Conservation (phyloP, 129 eudicot species). For the Lactuca saligna region DNA sequence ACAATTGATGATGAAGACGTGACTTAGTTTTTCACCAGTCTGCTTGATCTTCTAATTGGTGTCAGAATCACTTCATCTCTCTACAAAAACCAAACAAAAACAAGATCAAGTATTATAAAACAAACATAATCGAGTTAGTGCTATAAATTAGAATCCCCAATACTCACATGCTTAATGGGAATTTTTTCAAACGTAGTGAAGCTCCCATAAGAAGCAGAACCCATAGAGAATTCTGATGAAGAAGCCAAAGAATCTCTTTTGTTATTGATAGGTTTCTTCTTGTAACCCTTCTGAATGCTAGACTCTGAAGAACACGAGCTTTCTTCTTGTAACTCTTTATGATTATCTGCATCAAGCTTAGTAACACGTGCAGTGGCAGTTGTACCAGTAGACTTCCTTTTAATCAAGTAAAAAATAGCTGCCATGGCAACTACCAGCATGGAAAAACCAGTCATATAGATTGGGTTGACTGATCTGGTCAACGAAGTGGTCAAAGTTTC, state of each 20-base stretch:
- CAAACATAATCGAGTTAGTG: neutral
- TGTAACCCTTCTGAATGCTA: slow-evolving; percentile 55
- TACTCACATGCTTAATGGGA: slow-evolving; percentile 64
- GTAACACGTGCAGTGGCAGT: slow-evolving; percentile 20
- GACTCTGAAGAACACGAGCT: slow-evolving; percentile 56
- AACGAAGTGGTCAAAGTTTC: slow-evolving; percentile 13
- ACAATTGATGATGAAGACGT: slow-evolving; percentile 41
- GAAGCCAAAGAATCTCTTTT: slow-evolving; percentile 75
- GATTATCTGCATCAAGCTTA: slow-evolving; percentile 30
- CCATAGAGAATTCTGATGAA: slow-evolving; percentile 56
- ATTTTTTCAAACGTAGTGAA: slow-evolving; percentile 79
- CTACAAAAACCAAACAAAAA: slow-evolving; percentile 42
- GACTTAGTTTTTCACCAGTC: slow-evolving; percentile 56
- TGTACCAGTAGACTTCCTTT: slow-evolving; percentile 11
- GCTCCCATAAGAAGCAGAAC: slow-evolving; percentile 88
- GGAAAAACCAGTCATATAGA: slow-evolving; percentile 29
- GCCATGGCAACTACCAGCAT: slow-evolving; percentile 26
- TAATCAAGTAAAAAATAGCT: slow-evolving; percentile 22
- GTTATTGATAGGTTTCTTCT: slow-evolving; percentile 39
- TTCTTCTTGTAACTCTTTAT: slow-evolving; percentile 25
- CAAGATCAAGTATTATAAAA: neutral
- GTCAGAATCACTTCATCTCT: slow-evolving; percentile 83
- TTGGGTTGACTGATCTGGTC: slow-evolving; percentile 11
- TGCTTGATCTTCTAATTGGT: slow-evolving; percentile 90
- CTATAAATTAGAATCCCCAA: neutral